Evolutionary conservation across 1,284 basidiomycete species (phyloP).

Genomic region (Cutaneotrichosporon mucoides): DNA sequence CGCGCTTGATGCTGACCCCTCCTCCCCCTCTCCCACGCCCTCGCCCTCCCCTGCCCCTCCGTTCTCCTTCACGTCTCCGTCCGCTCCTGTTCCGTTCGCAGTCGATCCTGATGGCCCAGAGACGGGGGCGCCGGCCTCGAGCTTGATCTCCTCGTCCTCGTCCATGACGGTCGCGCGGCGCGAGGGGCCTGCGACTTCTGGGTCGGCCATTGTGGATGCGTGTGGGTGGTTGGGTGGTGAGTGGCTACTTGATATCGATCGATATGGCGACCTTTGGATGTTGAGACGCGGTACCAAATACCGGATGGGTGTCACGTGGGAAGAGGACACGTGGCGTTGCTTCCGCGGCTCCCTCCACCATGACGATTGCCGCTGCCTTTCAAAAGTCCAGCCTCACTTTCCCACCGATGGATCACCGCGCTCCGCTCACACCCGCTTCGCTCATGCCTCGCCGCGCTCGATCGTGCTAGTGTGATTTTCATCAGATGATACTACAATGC

Average conservation of each 20-base stretch:
- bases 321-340: too few species aligned
- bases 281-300: not conserved
- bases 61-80: too few species aligned
- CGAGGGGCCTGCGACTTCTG: slow-evolving; percentile 16
- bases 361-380: too few species aligned
- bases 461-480: not conserved
- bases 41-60: not conserved
- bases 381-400: too few species aligned
- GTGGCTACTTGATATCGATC: not conserved
- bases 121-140: slow-evolving; percentile 7
- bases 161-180: slow-evolving; percentile 22
- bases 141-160: slow-evolving; percentile 21
- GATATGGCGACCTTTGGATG: not conserved
- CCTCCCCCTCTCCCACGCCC: slow-evolving; percentile 18
- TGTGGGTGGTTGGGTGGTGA: not conserved
- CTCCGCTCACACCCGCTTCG: too few species aligned
- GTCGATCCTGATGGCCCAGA: too few species aligned
- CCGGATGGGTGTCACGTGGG: too few species aligned
- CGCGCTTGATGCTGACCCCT: slow-evolving; percentile 54
- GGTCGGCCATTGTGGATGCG: slow-evolving; percentile 10
- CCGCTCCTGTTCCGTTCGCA: too few species aligned
- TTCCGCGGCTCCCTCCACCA: too few species aligned
- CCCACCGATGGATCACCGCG: too few species aligned
- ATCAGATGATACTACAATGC: slow-evolving; percentile 7
- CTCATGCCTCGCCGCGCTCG: too few species aligned